Evolutionary conservation across 768 basidiomycete genomes (phyloP).

Genomic region (Agaricus subrufescens): DNA sequence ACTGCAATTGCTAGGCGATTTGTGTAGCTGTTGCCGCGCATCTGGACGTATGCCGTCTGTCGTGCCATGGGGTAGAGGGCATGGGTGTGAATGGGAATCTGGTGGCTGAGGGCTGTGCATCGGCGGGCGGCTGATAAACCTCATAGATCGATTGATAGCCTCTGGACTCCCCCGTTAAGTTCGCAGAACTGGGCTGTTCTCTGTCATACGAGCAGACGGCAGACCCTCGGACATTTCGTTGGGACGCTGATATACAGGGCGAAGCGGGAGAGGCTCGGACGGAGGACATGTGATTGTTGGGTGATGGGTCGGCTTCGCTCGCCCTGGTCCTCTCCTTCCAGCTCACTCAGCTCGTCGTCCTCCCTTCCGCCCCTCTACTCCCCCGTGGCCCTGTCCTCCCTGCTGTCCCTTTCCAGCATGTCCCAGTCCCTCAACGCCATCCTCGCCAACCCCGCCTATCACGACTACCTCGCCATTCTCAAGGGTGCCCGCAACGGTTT

Average conservation of each 20-base stretch:
- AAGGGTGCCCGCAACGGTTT: conserved; percentile 93
- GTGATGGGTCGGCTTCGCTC: neutral
- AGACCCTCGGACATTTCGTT: conserved; percentile 4
- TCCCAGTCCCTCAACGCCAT: conserved; percentile 33
- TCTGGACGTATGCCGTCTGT: too few relatives aligned
- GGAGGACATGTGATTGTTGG: conserved; percentile 16
- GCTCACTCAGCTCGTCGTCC: neutral
- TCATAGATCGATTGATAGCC: conserved; percentile 10
- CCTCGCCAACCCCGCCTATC: conserved; percentile 68
- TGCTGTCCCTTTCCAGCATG: neutral
- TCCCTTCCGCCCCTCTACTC: neutral
- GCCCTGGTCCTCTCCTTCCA: conserved; percentile 4
- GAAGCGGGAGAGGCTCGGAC: neutral
- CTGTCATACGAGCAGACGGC: conserved; percentile 1
- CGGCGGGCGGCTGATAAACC: neutral
- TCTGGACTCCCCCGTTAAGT: conserved; percentile 10
- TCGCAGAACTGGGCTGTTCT: neutral
- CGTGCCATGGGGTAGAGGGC: too few relatives aligned
- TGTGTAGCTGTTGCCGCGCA: neutral
- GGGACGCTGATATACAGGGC: neutral
- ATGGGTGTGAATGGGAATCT: too few relatives aligned
- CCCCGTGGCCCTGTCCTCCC: too few relatives aligned
- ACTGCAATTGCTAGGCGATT: neutral
- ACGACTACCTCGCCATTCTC: conserved; percentile 88
- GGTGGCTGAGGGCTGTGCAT: too few relatives aligned